Conservation (phyloP, 2,329 filamentous ascomycete genomes). For the Colletotrichum scovillei region DNA sequence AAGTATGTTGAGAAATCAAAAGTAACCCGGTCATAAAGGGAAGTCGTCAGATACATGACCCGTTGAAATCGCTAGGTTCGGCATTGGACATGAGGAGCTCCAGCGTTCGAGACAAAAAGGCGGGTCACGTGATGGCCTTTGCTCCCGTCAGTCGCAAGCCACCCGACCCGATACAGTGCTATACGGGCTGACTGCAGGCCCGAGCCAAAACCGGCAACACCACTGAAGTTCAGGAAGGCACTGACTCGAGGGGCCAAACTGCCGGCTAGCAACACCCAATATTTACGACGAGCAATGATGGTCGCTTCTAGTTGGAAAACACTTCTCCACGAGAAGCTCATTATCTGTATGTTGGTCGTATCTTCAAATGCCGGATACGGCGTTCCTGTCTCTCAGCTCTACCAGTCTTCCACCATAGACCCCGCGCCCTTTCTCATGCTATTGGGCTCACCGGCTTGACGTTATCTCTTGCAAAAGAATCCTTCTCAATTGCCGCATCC, state of each 20-base stretch:
- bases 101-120: conserved; percentile 14
- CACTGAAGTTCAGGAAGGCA: not conserved
- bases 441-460: conserved; percentile 35
- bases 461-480: conserved; percentile 64
- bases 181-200: not conserved
- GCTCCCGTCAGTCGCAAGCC: not conserved
- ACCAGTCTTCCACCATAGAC: not conserved
- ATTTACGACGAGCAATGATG: not conserved
- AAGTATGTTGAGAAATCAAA: conserved; percentile 17
- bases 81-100: conserved; percentile 15
- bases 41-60: conserved; percentile 32
- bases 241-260: not conserved
- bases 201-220: not conserved
- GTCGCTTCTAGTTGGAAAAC: not conserved
- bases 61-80: conserved; percentile 22
- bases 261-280: not conserved
- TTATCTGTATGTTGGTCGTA: conserved; percentile 7
- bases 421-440: conserved; percentile 18
- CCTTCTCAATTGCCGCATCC: conserved; percentile 82
- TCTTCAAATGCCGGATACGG: not conserved
- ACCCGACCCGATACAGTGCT: not conserved
- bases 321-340: not conserved
- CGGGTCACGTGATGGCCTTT: conserved; percentile 6
- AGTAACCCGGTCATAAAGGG: conserved; percentile 15
- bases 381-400: not conserved